Conservation (phyloP, 1,284 basidiomycete species). For the Cutaneotrichosporon sp. region DNA sequence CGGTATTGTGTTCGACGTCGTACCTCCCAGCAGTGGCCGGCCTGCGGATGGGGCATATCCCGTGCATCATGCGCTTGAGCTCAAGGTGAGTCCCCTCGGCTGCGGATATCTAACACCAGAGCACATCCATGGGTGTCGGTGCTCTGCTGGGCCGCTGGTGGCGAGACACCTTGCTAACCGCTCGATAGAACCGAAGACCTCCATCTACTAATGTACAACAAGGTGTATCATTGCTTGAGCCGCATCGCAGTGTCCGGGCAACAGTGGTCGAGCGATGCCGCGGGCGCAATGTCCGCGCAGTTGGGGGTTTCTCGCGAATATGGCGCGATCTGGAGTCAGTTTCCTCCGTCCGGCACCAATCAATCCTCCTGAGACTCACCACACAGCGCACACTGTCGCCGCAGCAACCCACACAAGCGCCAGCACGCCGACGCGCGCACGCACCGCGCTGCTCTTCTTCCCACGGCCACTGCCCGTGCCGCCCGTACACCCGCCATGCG, state of each 20-base stretch:
- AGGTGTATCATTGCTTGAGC: neutral
- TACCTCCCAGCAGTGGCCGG: neutral
- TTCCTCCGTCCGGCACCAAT: neutral
- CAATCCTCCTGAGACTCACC: neutral
- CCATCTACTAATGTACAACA: conserved; percentile 1
- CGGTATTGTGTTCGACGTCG: conserved; percentile 5
- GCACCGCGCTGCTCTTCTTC: neutral
- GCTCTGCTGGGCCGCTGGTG: neutral
- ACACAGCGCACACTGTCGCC: neutral
- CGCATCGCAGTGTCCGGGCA: no score
- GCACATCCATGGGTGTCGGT: neutral
- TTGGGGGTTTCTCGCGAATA: neutral
- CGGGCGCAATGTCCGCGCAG: no score
- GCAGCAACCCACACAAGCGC: neutral
- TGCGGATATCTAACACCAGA: neutral
- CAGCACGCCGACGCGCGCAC: neutral
- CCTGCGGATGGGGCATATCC: neutral
- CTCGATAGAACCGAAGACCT: neutral
- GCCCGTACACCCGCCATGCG: neutral
- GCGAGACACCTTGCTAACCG: neutral
- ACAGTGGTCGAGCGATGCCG: no score
- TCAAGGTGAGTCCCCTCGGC: neutral
- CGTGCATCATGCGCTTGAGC: neutral
- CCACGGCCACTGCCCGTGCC: neutral
- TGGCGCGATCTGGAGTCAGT: neutral